Conservation (phyloP, 352 stramenopile genomes). For the Globisporangium heterothallicum region DNA sequence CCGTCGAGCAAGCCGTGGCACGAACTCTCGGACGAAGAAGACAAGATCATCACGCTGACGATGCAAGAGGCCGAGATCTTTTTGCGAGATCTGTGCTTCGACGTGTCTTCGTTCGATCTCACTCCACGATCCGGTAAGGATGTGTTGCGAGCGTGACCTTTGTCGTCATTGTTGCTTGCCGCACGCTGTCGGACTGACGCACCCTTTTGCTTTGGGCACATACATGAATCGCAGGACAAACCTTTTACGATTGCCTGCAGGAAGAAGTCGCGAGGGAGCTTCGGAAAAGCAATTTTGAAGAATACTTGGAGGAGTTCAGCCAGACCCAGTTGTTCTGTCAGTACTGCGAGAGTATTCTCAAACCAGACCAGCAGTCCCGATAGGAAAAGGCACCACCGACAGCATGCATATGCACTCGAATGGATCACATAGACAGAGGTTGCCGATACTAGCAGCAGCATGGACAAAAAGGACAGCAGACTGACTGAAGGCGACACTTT, state of each 20-base stretch:
- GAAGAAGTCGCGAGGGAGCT: constrained; percentile 68
- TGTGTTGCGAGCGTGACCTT: not conserved
- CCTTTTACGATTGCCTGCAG: constrained; percentile 72
- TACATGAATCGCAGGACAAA: constrained; percentile 31
- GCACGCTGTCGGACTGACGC: too few relatives aligned
- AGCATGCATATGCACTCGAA: not conserved
- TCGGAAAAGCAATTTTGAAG: constrained; percentile 60
- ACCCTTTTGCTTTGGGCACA: not conserved
- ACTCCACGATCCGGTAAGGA: constrained; percentile 32
- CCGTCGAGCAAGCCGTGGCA: constrained; percentile 59
- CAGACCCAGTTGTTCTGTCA: constrained; percentile 86
- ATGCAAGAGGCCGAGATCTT: constrained; percentile 74
- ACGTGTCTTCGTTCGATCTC: constrained; percentile 59
- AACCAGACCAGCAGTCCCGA: constrained; percentile 23
- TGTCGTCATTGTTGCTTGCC: constrained; percentile 1
- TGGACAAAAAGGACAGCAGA: too few relatives aligned
- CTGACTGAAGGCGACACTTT: too few relatives aligned
- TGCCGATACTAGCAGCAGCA: too few relatives aligned
- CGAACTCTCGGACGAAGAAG: constrained; percentile 71
- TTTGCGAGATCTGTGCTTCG: constrained; percentile 57
- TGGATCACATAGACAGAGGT: too few relatives aligned
- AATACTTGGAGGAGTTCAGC: constrained; percentile 77
- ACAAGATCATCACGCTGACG: constrained; percentile 69
- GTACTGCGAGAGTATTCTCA: constrained; percentile 73
- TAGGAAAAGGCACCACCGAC: not conserved